phyloP scores from a whole-genome alignment of 2,329 filamentous ascomycete species.

The Clonostachys byssicola region DNA sequence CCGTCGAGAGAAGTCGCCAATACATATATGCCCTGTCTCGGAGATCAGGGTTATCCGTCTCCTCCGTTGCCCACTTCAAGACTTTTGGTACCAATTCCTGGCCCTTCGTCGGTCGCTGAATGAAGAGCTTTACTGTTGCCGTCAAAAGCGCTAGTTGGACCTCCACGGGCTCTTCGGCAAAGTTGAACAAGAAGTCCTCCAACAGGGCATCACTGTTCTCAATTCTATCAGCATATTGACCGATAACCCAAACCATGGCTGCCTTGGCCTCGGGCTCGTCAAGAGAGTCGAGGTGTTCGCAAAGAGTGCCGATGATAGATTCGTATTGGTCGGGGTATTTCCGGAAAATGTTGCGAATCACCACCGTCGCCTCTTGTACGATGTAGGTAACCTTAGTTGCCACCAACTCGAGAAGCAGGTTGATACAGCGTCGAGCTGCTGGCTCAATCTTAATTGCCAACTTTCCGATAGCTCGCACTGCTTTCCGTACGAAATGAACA shows the following conservation, averaged over 20 bases:
- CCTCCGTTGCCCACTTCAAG: constrained; percentile 96
- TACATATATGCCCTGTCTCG: constrained; percentile 98
- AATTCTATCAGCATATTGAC: constrained; percentile 94
- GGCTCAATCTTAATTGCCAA: constrained; percentile 98
- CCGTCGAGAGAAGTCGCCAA: constrained; percentile 91
- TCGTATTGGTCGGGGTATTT: constrained; percentile 99
- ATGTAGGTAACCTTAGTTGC: constrained; percentile 99
- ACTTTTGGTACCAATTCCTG: constrained; percentile 92
- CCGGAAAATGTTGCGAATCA: constrained; percentile 98
- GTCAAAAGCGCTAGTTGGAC: constrained; percentile 93
- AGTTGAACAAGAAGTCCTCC: constrained; percentile 92
- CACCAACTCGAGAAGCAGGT: constrained; percentile 86
- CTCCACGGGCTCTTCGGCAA: constrained; percentile 90
- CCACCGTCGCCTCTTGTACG: constrained; percentile 96
- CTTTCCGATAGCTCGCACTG: constrained; percentile 95
- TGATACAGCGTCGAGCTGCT: constrained; percentile 85
- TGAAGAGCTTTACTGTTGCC: constrained; percentile 96
- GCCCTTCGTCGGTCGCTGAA: constrained; percentile 91
- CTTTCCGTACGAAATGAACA: constrained; percentile 97
- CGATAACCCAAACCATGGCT: constrained; percentile 99
- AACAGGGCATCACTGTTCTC: constrained; percentile 93
- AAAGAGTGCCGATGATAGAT: constrained; percentile 91
- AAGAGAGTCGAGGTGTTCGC: constrained; percentile 91
- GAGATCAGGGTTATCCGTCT: constrained; percentile 97
- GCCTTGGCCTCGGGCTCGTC: constrained; percentile 98